Evolutionary conservation across 768 basidiomycete species (phyloP).

Genomic region (Amanita polypyramis): DNA sequence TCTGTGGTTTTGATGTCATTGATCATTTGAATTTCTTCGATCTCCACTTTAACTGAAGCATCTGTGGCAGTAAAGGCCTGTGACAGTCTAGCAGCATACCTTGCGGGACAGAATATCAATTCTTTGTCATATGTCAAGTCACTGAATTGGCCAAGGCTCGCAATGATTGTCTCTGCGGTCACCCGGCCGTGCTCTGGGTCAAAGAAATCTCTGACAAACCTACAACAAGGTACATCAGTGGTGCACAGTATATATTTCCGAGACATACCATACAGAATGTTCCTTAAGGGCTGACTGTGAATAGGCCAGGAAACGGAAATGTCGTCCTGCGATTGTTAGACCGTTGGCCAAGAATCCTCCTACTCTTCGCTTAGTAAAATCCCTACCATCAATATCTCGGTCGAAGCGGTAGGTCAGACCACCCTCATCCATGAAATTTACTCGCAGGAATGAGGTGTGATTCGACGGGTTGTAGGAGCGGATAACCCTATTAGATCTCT

Average conservation of each 20-base stretch:
- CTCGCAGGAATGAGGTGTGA: conserved; percentile 49
- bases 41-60: conserved; percentile 33
- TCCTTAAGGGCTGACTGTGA: conserved; percentile 69
- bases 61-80: conserved; percentile 73
- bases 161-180: conserved; percentile 41
- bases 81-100: conserved; percentile 62
- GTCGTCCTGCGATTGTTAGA: conserved; percentile 41
- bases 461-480: conserved; percentile 33
- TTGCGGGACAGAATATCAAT: conserved; percentile 52
- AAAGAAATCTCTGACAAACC: conserved; percentile 54
- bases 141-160: conserved; percentile 43
- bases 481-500: conserved; percentile 54
- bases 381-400: conserved; percentile 40
- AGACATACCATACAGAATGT: conserved; percentile 42
- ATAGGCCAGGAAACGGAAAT: conserved; percentile 59
- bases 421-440: conserved; percentile 54
- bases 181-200: conserved; percentile 19
- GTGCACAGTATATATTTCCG: neutral
- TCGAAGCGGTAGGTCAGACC: conserved; percentile 42
- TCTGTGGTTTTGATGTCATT: conserved; percentile 24
- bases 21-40: conserved; percentile 36
- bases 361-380: conserved; percentile 38
- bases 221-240: conserved; percentile 14
- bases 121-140: conserved; percentile 31
- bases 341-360: conserved; percentile 34